Evolutionary conservation across 1,284 basidiomycete genomes (phyloP), one percentile per base, ranked within the genome.

Genomic region (Ceratobasidium sp.): DNA sequence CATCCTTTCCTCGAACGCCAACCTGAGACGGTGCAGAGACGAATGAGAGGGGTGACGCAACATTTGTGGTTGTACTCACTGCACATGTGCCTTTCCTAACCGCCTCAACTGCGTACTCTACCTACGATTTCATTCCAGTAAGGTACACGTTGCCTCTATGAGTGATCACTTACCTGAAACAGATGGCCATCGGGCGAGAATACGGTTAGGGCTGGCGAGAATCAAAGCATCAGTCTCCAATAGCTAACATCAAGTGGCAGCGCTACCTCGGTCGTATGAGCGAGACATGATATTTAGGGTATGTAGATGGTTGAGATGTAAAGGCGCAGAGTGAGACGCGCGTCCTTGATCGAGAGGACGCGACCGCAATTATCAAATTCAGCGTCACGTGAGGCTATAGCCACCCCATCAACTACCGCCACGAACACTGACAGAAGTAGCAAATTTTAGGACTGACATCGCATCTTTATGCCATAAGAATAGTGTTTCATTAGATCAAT

Each of bases 1-100:
- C 94, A 82, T 97, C 93, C 84, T 95, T 93, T 80, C 98, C 98
- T 80, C 96, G 92, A 44, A 99, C 96, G 70, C 98, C 98, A 79
- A 99, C 96, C 96, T 97, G 80, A 7, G 78, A 59, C 62, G 62
- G 78, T 52, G 15, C 80, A 73, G 70, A 59, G 42, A 42, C 76
- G 48, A 64, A 40, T 12, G 12, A 54, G 23, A 33, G 54, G 66
- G 44, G 48, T 61, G 33, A 13, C 33, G 46, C 17, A 20, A 33
- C 10, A 23, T 3, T 46, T 54, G 48, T 17, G 52, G 42, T 33
- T 38, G 61, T 20, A 88, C 90, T 83, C 83, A 98, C 97, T 73
- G 97, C 97, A 85, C 97, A 99, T 17, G 98, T 99, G 68, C 98
- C 98, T 85, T 97, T 96, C 82, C 95, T 89, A 66, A 99, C 98